phyloP scores from a whole-genome alignment of 441 rosid genomes.

The Kokia cookei region DNA sequence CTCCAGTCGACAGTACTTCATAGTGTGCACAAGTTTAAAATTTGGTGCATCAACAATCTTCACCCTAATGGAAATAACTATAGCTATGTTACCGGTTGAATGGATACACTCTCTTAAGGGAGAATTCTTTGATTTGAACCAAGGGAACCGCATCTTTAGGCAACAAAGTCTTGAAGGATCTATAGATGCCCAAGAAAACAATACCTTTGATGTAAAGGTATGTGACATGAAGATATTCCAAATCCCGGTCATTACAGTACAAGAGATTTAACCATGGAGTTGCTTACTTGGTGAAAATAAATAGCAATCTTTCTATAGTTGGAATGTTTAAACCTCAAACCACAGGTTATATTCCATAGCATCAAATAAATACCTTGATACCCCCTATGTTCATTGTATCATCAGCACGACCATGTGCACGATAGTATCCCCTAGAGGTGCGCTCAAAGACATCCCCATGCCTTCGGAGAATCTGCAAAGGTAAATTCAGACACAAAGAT shows the following conservation, averaged over 20 bases:
- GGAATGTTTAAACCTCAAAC: neutral
- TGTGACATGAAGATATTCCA: neutral
- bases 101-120: no score
- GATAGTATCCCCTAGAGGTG: constrained; percentile 74
- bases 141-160: no score
- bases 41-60: neutral
- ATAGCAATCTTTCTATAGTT: neutral
- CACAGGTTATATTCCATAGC: neutral
- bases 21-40: neutral
- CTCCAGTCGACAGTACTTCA: neutral
- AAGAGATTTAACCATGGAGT: neutral
- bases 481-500: constrained; percentile 6
- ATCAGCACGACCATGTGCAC: constrained; percentile 93
- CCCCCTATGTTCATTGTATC: constrained; percentile 98
- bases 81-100: neutral
- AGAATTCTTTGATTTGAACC: no score
- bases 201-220: neutral
- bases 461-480: constrained; percentile 63
- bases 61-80: neutral
- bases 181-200: neutral
- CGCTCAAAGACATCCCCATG: constrained; percentile 89
- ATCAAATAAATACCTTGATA: constrained; percentile 57
- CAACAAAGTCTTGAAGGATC: no score
- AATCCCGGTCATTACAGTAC: neutral
- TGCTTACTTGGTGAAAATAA: neutral